Evolutionary conservation across 768 basidiomycete genomes (phyloP).

Genomic region (Rhizopogon roseolus): DNA sequence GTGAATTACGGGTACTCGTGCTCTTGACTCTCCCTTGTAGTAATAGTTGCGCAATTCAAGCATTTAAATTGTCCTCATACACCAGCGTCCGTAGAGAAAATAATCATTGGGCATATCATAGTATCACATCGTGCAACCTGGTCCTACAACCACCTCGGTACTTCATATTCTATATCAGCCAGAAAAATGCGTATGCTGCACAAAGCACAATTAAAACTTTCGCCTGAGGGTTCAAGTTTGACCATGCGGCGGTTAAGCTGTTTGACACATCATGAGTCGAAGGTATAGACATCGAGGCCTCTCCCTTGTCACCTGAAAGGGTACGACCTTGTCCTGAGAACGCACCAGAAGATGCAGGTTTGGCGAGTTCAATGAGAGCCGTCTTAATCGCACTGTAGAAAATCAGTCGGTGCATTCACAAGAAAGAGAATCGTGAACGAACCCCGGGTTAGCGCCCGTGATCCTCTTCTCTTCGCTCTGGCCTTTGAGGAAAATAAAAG

Average conservation of each 20-base stretch:
- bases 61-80: background rate
- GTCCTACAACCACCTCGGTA: background rate
- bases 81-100: background rate
- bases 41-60: no score
- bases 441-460: conserved; percentile 68
- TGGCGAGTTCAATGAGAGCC: conserved; percentile 50
- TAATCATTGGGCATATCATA: background rate
- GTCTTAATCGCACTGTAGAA: conserved; percentile 53
- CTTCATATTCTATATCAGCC: conserved; percentile 28
- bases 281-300: conserved; percentile 25
- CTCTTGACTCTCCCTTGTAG: background rate
- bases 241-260: conserved; percentile 32
- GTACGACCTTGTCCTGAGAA: conserved; percentile 77
- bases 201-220: conserved; percentile 60
- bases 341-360: conserved; percentile 32
- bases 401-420: conserved; percentile 1
- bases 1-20: background rate
- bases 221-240: conserved; percentile 60
- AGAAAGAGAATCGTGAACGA: conserved; percentile 16
- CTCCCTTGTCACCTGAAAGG: conserved; percentile 21
- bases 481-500: conserved; percentile 75
- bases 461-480: conserved; percentile 64
- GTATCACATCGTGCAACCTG: background rate
- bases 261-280: conserved; percentile 29
- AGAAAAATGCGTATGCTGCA: conserved; percentile 58